Evolutionary conservation across 805 yeast genomes (phyloP).

Genomic region (Saturnispora saitoi): DNA sequence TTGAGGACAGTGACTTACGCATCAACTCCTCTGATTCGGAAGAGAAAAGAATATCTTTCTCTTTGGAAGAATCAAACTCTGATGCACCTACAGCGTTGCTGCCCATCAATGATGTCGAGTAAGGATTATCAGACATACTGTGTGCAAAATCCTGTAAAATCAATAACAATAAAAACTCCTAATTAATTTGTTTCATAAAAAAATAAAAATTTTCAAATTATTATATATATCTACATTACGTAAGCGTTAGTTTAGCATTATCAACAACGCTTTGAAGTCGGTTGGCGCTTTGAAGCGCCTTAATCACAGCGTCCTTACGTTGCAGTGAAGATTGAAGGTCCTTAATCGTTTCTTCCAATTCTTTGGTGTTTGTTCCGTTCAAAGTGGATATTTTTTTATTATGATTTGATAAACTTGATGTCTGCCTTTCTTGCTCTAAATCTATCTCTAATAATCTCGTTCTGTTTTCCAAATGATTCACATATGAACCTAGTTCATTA

Average conservation of each 20-base stretch:
- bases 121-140: constrained; percentile 15
- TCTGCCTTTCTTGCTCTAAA: constrained; percentile 1
- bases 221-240: not conserved
- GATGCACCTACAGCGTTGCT: constrained; percentile 7
- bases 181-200: not conserved
- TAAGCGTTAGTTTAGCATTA: not conserved
- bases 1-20: constrained; percentile 36
- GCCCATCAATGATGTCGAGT: constrained; percentile 9
- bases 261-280: not conserved
- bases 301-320: constrained; percentile 73
- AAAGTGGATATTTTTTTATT: not conserved
- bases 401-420: not conserved
- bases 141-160: not conserved
- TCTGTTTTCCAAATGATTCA: constrained; percentile 11
- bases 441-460: constrained; percentile 11
- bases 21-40: constrained; percentile 14
- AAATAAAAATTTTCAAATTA: not conserved
- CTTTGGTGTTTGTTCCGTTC: not conserved
- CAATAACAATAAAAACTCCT: not conserved
- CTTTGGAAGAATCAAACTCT: constrained; percentile 11
- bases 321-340: constrained; percentile 54
- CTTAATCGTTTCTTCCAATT: constrained; percentile 59
- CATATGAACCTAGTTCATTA: constrained; percentile 11
- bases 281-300: constrained; percentile 37
- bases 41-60: constrained; percentile 10